Conservation (phyloP, 768 basidiomycete genomes). For the Kwoniella pini region DNA sequence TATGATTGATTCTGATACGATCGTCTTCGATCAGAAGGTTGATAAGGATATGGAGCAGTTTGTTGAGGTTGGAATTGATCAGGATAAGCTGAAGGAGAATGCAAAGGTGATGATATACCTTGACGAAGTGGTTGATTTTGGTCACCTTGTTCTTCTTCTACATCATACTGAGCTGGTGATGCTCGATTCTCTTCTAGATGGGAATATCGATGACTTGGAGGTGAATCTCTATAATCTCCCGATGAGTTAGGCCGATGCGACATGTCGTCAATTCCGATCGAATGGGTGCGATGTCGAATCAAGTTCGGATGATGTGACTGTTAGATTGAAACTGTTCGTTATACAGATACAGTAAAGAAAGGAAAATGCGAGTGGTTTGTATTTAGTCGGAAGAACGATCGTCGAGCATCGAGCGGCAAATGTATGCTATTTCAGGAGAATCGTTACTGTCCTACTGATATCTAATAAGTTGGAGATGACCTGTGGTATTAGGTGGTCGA, state of each 20-base stretch:
- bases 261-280: constrained; percentile 3
- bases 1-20: background rate
- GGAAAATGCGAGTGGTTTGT: background rate
- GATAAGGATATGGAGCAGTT: background rate
- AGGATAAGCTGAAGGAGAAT: constrained; percentile 2
- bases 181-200: constrained; percentile 16
- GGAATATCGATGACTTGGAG: constrained; percentile 17
- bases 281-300: too few relatives aligned
- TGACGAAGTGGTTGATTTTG: background rate
- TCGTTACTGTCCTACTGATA: too few relatives aligned
- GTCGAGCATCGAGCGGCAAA: too few relatives aligned
- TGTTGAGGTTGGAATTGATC: background rate
- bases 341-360: background rate
- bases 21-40: background rate
- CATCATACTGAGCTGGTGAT: constrained; percentile 2
- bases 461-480: too few relatives aligned
- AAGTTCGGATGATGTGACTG: too few relatives aligned
- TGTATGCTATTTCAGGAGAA: too few relatives aligned
- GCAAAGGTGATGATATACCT: background rate
- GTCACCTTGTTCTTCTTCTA: background rate
- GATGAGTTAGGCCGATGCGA: constrained; percentile 16
- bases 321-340: background rate
- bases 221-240: constrained; percentile 10
- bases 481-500: too few relatives aligned
- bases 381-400: background rate